Evolutionary conservation across 108 stramenopile genomes (phyloP), one percentile per base, ranked within the genome.

Genomic region (Pelagomonas calceolata): DNA sequence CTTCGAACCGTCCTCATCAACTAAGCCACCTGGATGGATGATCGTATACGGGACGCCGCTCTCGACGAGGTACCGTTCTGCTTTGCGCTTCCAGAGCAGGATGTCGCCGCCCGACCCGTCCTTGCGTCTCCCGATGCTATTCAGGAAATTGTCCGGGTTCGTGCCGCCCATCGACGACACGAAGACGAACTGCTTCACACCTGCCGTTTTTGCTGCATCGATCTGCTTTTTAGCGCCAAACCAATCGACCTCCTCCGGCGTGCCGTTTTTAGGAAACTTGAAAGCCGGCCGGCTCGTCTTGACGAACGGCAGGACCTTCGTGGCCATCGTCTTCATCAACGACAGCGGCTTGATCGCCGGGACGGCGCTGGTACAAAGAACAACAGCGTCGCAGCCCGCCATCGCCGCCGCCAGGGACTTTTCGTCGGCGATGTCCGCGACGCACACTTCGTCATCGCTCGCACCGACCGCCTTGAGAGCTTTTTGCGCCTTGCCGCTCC

Each of bases 1-100:
- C 78, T 92, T 79, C 60, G 83, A 82, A 3, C 90, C 89, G 3
- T 79, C 79, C 75, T 90, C 84, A 70, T 92, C 90, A 29, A 88
- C 45, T 60, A 92, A 73, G 0, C 91, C 91, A 30, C 91, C 91
- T 14, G 91, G 90, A 78, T 92, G 91, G n/a, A 92, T 82, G 69
- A 91, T 92, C 15, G 91, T 92, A 67, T 89, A 92, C 0, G 85
- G 77, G 66, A 75, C 67, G 31, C 86, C 85, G 9, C 76, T 78
- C 5, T 84, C 87, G 45, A 77, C 85, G 16, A 89, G 76, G 46
- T 91, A 91, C 10, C 69, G 73, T 69, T 89, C 88, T 0, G 88
- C 76, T 73, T 84, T 85, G 63, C 90, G 86, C 69, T 90, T 91
- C 88, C 86, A 90, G 68, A 87, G 79, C 60, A 89, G 77, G 36